phyloP scores from a whole-genome alignment of 1,139 yeast genomes.

The Protomyces gravidus region DNA sequence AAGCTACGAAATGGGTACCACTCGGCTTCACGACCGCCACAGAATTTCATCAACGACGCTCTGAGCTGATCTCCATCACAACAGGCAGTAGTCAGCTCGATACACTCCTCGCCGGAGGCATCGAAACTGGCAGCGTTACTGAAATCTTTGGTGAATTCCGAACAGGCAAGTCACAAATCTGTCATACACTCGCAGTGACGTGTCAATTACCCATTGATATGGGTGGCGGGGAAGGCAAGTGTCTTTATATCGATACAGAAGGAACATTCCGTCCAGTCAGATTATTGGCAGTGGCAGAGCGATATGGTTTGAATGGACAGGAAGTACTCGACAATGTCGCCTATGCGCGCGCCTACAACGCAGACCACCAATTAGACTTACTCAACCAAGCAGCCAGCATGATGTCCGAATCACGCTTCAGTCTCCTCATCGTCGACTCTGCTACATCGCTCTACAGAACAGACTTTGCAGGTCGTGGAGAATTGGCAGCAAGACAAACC shows the following conservation, averaged over 20 bases:
- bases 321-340: conserved; percentile 96
- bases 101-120: conserved; percentile 91
- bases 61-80: conserved; percentile 84
- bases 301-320: conserved; percentile 90
- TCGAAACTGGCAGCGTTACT: conserved; percentile 95
- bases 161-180: conserved; percentile 94
- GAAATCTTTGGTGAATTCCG: conserved; percentile 97
- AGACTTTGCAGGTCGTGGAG: conserved; percentile 94
- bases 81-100: conserved; percentile 95
- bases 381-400: conserved; percentile 86
- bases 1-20: conserved; percentile 84
- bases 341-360: conserved; percentile 93
- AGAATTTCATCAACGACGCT: conserved; percentile 83
- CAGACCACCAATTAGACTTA: conserved; percentile 88
- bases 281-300: conserved; percentile 79
- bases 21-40: conserved; percentile 98
- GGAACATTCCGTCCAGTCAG: conserved; percentile 94
- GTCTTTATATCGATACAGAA: conserved; percentile 92
- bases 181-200: conserved; percentile 94
- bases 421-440: conserved; percentile 83
- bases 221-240: conserved; percentile 99
- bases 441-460: conserved; percentile 95
- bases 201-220: conserved; percentile 90
- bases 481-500: conserved; percentile 87
- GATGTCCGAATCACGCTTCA: conserved; percentile 86